Percentiles rank a stretch among this genome's conserved stretches.
Conservation (phyloP, 805 yeast species). For the Isabelozyma pseudorhagii region DNA sequence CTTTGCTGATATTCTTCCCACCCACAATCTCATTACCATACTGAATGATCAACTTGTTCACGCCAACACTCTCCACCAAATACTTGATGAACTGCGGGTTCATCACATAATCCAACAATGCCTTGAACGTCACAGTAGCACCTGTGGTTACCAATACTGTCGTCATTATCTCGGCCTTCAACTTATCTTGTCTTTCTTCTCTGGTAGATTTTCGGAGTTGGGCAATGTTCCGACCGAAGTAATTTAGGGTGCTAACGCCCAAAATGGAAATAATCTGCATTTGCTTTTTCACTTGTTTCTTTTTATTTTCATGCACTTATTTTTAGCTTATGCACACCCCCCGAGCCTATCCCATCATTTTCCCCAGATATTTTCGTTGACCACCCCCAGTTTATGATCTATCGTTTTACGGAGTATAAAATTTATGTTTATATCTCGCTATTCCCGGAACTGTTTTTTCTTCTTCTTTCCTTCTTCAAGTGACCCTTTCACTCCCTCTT, state of each 20-base stretch:
- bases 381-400: background rate
- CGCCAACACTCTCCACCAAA: slow-evolving; percentile 37
- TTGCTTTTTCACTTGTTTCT: background rate
- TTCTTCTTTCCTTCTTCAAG: too few species aligned
- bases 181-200: background rate
- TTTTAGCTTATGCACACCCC: background rate
- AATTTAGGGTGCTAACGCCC: background rate
- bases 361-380: background rate
- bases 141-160: slow-evolving; percentile 72
- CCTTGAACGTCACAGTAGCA: slow-evolving; percentile 81
- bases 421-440: background rate
- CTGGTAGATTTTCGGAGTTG: background rate
- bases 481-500: too few species aligned
- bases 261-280: background rate
- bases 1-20: slow-evolving; percentile 18
- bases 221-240: background rate
- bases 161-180: background rate
- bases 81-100: slow-evolving; percentile 19
- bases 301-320: background rate
- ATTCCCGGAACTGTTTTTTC: background rate
- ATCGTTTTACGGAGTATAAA: background rate
- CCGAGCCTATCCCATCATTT: background rate
- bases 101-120: slow-evolving; percentile 48
- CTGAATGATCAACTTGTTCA: slow-evolving; percentile 23
- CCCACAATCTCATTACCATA: slow-evolving; percentile 30